Evolutionary conservation across 208 protist genomes (phyloP).

Genomic region (Sergeia podlipaevii): DNA sequence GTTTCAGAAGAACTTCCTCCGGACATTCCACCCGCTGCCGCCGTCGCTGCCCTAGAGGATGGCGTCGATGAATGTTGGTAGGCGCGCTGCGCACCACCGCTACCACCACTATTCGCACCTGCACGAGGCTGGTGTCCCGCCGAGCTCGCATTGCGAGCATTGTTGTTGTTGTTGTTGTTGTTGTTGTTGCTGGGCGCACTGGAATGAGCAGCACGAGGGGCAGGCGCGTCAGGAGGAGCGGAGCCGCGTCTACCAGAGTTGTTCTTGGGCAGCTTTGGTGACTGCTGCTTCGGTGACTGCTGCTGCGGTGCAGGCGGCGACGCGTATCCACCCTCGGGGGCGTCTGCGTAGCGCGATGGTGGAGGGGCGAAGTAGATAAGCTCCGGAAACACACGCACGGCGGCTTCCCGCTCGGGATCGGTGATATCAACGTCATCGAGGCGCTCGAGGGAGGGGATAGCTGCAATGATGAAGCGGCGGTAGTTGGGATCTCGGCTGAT

Average conservation of each 20-base stretch:
- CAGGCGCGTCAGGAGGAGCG: not conserved
- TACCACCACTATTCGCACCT: constrained; percentile 2
- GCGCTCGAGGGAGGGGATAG: constrained; percentile 55
- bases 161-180: not conserved
- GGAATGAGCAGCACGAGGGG: not conserved
- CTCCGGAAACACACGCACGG: constrained; percentile 72
- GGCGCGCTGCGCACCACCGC: not conserved
- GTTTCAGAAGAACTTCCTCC: constrained; percentile 52
- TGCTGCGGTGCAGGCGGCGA: constrained; percentile 3
- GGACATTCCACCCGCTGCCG: constrained; percentile 11
- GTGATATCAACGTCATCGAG: constrained; percentile 76
- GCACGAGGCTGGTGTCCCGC: constrained; percentile 5
- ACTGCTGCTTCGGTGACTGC: constrained; percentile 1
- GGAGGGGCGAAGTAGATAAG: constrained; percentile 68
- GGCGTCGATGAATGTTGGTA: not conserved
- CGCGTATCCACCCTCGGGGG: constrained; percentile 26
- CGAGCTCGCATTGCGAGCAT: not conserved
- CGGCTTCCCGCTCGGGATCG: constrained; percentile 56
- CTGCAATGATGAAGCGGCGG: constrained; percentile 83
- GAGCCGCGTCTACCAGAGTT: not conserved
- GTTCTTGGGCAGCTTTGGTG: not conserved
- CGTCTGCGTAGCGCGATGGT: constrained; percentile 63
- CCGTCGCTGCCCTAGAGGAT: constrained; percentile 2
- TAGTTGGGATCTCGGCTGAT: constrained; percentile 87
- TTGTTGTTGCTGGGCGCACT: constrained; percentile 1